Conservation (phyloP, 2,329 filamentous ascomycete species). For the Fusarium nygamai region DNA sequence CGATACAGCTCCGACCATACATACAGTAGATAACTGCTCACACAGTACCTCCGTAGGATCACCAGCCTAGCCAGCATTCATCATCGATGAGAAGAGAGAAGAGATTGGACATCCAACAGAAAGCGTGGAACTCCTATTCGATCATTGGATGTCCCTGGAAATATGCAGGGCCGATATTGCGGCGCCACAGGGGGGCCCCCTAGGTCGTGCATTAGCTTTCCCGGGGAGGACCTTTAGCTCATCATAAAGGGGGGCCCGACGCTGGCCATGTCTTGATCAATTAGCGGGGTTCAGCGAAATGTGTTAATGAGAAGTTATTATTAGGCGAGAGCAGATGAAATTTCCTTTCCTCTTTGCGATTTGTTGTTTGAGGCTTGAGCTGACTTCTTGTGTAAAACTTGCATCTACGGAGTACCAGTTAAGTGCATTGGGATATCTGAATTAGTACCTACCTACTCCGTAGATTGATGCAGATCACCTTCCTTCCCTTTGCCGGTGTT, state of each 20-base stretch:
- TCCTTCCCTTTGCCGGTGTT: not conserved
- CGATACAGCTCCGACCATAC: conserved; percentile 15
- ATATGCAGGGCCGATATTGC: conserved; percentile 33
- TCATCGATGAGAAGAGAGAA: conserved; percentile 17
- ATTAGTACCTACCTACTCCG: not conserved
- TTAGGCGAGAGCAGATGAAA: conserved; percentile 9
- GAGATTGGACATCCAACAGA: conserved; percentile 37
- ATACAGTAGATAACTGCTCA: not conserved
- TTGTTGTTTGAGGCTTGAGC: not conserved
- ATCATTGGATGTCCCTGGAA: conserved; percentile 25
- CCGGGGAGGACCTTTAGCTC: conserved; percentile 34
- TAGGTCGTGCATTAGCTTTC: conserved; percentile 34
- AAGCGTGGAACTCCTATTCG: conserved; percentile 33
- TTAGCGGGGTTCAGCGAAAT: not conserved
- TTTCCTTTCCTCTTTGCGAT: not conserved
- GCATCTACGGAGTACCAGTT: not conserved
- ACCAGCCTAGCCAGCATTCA: conserved; percentile 20
- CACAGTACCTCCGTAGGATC: conserved; percentile 8
- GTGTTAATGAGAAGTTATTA: conserved; percentile 16
- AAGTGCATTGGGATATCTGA: not conserved
- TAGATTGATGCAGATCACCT: not conserved
- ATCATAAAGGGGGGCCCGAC: conserved; percentile 3
- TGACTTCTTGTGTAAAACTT: not conserved
- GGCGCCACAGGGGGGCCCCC: conserved; percentile 21
- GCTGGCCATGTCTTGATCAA: not conserved